Base-by-base conservation (phyloP, 345 rosid species). In the Moringa oleifera region DNA sequence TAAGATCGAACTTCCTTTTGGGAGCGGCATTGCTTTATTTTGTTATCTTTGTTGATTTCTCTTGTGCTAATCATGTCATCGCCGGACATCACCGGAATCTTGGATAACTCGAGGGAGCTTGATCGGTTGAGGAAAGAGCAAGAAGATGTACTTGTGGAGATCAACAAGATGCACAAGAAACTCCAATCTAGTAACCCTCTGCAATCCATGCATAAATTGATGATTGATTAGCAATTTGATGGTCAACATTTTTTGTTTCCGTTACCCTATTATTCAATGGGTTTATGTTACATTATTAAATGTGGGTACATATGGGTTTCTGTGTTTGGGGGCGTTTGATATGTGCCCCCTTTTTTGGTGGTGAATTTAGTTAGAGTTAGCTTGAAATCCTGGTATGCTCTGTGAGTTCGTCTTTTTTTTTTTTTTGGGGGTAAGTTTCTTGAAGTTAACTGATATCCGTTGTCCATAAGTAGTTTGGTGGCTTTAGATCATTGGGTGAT, bases 151-250 rank as follows among this genome's bases (percentile, higher is more conserved):
- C 81, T 91, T 11, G 18, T 19, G 9, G 96, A 91, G 45, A 91
- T 91, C 81, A 86, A 91, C 79, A 91, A 91, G 81, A 68, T 90
- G 81, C 97, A 90, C 56, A 90, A 81, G 72, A 88, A 69, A 82
- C 94, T 91, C 57, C 97, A 84, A 73, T 68, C 86, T 74, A 65
- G 97, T 88, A 33, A 70, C 80, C 72, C 15, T 47, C 53, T 66
- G 7, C 2, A n/a, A 23, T 57, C 63, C 49, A 15, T 23, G 17
- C 12, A 21, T 13, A 7, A 53, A 1, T 25, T 11, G 51, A 18
- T 46, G 49, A 33, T 20, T 12, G n/a, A 51, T 51, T 61, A 60
- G 36, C 9, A 7, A n/a, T 23, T 36, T 70, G 41, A 58, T 65
- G 50, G 18, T 68, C 50, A 21, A 41, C 54, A 41, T 62, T 54